A percentile compares a stretch with the other conserved stretches of the same genome.
Evolutionary conservation across 1,284 basidiomycete genomes (phyloP).

Genomic region (Irpex sp.): DNA sequence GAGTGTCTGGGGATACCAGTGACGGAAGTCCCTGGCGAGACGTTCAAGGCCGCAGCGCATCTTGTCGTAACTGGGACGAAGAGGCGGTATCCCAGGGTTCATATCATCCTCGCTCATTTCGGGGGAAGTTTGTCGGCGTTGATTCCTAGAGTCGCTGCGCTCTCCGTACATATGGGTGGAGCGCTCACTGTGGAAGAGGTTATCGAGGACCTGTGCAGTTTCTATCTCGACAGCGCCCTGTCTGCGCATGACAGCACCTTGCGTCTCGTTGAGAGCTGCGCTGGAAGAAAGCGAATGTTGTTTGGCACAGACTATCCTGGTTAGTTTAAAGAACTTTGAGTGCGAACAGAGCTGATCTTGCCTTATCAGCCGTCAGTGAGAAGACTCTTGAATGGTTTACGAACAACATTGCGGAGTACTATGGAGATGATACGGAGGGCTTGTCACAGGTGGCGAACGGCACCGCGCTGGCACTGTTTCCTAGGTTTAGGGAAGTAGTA

Average conservation of each 20-base stretch:
- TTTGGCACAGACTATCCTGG: constrained; percentile 78
- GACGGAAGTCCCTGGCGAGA: constrained; percentile 74
- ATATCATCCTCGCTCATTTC: constrained; percentile 65
- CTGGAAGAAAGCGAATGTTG: constrained; percentile 44
- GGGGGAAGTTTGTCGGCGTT: constrained; percentile 61
- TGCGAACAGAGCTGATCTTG: neutral
- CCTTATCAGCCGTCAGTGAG: constrained; percentile 47
- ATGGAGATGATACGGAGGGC: constrained; percentile 20
- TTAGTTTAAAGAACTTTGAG: constrained; percentile 23
- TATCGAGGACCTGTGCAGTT: constrained; percentile 58
- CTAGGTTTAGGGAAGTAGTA: constrained; percentile 25
- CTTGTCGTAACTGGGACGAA: constrained; percentile 68
- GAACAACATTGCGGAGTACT: constrained; percentile 44
- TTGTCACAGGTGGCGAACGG: constrained; percentile 20
- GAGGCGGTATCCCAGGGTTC: constrained; percentile 51
- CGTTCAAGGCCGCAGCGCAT: constrained; percentile 73
- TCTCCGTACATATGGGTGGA: constrained; percentile 67
- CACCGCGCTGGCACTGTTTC: constrained; percentile 49
- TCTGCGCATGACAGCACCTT: constrained; percentile 51
- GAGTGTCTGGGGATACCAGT: constrained; percentile 61
- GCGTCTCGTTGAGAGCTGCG: constrained; percentile 44
- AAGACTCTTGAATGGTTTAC: constrained; percentile 59
- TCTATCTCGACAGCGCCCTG: constrained; percentile 70
- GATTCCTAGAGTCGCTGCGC: constrained; percentile 59
- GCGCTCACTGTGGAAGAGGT: constrained; percentile 55